Evolutionary conservation across 2,329 filamentous ascomycete genomes (phyloP).

Genomic region (Calonectria pseudoreteaudii): DNA sequence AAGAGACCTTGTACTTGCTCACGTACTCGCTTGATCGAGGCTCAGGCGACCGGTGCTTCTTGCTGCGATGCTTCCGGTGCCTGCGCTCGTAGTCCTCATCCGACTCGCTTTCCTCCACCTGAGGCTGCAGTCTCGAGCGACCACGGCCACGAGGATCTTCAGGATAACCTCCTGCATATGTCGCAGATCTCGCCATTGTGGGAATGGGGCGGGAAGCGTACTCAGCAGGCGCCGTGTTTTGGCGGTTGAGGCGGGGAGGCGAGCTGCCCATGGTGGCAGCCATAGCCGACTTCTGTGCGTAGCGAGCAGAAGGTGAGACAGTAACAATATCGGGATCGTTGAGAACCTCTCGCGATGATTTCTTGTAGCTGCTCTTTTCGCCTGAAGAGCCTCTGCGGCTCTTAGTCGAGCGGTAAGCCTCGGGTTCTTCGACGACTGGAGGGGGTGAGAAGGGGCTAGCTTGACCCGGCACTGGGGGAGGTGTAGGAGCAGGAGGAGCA

Average conservation of each 20-base stretch:
- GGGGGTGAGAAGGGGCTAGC: conserved; percentile 43
- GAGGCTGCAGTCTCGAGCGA: conserved; percentile 52
- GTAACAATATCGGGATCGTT: conserved; percentile 46
- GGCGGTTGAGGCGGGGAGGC: conserved; percentile 49
- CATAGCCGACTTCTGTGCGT: conserved; percentile 43
- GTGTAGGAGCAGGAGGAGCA: conserved; percentile 49
- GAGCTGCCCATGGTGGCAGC: conserved; percentile 42
- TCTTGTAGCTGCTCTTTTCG: conserved; percentile 46
- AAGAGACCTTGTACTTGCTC: conserved; percentile 47
- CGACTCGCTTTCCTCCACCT: conserved; percentile 50
- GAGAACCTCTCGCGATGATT: conserved; percentile 47
- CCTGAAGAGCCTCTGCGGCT: conserved; percentile 49
- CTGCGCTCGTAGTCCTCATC: conserved; percentile 49
- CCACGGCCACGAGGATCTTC: conserved; percentile 51
- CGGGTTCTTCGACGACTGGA: conserved; percentile 46
- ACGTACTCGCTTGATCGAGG: conserved; percentile 39
- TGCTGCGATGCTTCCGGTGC: conserved; percentile 51
- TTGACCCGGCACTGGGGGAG: conserved; percentile 45
- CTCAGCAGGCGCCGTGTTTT: conserved; percentile 51
- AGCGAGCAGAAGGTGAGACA: conserved; percentile 47
- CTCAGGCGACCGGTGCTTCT: conserved; percentile 50
- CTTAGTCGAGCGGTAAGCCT: conserved; percentile 48
- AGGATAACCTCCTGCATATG: conserved; percentile 44
- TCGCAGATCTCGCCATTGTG: conserved; percentile 47
- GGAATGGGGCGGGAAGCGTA: conserved; percentile 45